phyloP scores from a whole-genome alignment of 345 rosid genomes.

The Syzygium oleosum region DNA sequence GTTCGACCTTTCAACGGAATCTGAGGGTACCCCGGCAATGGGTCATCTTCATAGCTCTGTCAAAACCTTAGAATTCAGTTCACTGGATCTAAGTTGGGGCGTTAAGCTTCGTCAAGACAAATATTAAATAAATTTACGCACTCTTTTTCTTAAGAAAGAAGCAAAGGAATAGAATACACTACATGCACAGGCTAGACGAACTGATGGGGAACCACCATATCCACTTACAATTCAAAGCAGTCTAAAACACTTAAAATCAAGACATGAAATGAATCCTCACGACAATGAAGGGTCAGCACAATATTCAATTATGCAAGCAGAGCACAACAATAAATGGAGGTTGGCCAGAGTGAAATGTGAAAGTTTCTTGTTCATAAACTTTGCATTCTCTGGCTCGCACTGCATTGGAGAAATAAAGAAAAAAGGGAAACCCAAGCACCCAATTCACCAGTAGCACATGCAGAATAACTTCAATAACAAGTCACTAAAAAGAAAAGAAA shows the following conservation, averaged over 20 bases:
- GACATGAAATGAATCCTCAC: neutral
- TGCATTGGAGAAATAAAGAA: neutral
- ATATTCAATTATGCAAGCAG: neutral
- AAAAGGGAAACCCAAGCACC: neutral
- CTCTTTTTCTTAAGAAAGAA: neutral
- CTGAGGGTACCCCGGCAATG: constrained; percentile 36
- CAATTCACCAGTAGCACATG: neutral
- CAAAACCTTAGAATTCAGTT: neutral
- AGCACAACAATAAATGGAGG: neutral
- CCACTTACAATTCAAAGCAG: neutral
- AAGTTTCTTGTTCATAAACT: neutral
- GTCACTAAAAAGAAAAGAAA: neutral
- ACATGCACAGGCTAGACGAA: neutral
- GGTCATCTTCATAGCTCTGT: constrained; percentile 89
- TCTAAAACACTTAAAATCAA: neutral
- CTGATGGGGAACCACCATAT: neutral
- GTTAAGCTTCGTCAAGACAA: neutral
- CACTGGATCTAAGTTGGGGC: neutral
- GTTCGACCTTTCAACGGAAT: constrained; percentile 29
- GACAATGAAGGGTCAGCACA: neutral
- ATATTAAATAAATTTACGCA: neutral
- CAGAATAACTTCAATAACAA: neutral
- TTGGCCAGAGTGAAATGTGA: neutral
- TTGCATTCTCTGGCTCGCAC: neutral
- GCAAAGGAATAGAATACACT: neutral